These are phyloP conservation scores for Pelagophyceae sp. DNA, from an alignment of 352 stramenopile species.

Conservation along the genomic window DNA sequence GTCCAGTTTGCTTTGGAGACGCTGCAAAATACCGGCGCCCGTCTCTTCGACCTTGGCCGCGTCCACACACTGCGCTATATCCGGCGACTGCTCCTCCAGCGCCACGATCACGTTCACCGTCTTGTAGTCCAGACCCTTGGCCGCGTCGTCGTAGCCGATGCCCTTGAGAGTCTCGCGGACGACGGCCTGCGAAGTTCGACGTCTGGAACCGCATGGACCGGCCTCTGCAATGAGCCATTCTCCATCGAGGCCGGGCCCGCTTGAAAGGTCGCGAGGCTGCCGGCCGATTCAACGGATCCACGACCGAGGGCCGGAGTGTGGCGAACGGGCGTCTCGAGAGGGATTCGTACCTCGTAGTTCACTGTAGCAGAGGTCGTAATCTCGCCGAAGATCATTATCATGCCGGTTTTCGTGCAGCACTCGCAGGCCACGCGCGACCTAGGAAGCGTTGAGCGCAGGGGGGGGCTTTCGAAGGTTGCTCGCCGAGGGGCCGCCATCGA, in stretches of 20 bases:
- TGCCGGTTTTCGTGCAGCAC: constrained; percentile 97
- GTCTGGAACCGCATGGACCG: too few species aligned
- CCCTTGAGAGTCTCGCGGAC: constrained; percentile 97
- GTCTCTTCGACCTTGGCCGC: constrained; percentile 88
- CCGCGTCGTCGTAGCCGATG: constrained; percentile 97
- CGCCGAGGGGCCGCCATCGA: too few species aligned
- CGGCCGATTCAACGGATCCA: neutral
- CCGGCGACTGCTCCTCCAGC: constrained; percentile 97
- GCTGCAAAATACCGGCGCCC: too few species aligned
- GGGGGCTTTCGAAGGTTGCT: too few species aligned
- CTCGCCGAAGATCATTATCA: constrained; percentile 99
- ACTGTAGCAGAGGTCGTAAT: constrained; percentile 96
- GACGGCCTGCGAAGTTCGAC: constrained; percentile 41
- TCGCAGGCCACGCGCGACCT: constrained; percentile 97
- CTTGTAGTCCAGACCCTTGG: constrained; percentile 99
- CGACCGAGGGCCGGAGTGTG: constrained; percentile 58
- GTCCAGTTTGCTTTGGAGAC: too few species aligned
- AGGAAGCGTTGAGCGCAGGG: too few species aligned
- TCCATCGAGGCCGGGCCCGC: too few species aligned
- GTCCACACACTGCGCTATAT: constrained; percentile 98
- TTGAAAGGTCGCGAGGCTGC: too few species aligned
- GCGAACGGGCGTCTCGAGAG: too few species aligned
- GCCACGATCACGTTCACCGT: constrained; percentile 98
- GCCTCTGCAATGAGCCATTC: too few species aligned
- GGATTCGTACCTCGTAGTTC: too few species aligned